Base-by-base conservation (phyloP, 805 yeast genomes). In the Metschnikowia baotianmanensis region DNA sequence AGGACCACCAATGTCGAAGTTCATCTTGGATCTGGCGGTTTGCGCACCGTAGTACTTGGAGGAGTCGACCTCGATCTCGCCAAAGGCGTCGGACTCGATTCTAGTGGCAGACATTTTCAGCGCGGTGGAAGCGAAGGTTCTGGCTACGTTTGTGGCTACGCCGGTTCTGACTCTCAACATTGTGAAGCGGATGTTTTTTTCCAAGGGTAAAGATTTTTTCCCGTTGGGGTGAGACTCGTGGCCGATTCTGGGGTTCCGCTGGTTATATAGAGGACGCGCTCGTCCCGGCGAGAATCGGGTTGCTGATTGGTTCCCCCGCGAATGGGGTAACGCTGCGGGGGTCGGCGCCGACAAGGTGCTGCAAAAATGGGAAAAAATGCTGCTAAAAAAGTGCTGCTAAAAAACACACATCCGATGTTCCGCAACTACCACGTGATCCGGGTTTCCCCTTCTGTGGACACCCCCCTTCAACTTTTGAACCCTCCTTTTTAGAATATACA, bases 21-120 rank as follows among this genome's bases (percentile, higher is more conserved):
- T 93, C 68, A 82, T 83, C 53, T 80, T 76, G 16, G 98, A 90
- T 69, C 98, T 81, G 59, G 86, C 90, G 47, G 99, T 93, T 71
- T 93, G 99, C 32, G 98, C 98, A 46, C 99, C 99, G 91, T 96
- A 91, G 76, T 91, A 91, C 65, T 78, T 82, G 56, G 86, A 77
- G 49, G 79, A 71, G 45, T 86, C 89, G 37, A 91, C 99, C 62
- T 89, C 88, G 59, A 93, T 85, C 62, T 87, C 96, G 55, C 99
- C 99, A 59, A 91, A 93, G 38, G 98, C 98, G 69, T 91, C 99
- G 44, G 88, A 76, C 66, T 91, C 99, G 42, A 77, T 78, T 72
- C 99, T 80, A 48, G 67, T 59, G 40, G 57, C 49, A 16, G 47
- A 40, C 43, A 58, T 47, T 38, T 49, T 51, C 21, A 52, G 36